These are phyloP conservation scores for Stereum hirsutum DNA, from an alignment of 1,284 basidiomycete species.

Conservation along the genomic window DNA sequence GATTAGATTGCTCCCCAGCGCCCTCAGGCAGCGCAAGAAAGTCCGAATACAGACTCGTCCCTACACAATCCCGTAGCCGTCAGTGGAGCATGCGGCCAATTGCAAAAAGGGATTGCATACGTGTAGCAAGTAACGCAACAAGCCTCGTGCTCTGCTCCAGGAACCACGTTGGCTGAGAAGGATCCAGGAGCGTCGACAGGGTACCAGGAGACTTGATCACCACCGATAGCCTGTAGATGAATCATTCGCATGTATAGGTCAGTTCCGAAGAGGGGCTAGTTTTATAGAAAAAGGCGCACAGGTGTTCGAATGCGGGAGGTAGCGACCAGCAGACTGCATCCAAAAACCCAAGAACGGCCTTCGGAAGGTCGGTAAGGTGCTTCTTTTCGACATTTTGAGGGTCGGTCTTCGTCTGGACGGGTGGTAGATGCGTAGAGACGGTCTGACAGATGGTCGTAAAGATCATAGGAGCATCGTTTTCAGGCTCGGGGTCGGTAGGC, in stretches of 20 bases:
- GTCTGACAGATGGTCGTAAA: conserved; percentile 1
- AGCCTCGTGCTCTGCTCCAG: conserved; percentile 34
- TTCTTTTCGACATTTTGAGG: background rate
- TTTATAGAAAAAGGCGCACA: background rate
- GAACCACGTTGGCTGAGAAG: conserved; percentile 39
- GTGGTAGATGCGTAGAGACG: background rate
- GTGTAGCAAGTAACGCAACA: conserved; percentile 45
- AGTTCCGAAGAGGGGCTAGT: too few relatives aligned
- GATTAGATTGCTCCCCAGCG: too few relatives aligned
- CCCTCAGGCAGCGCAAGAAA: conserved; percentile 23
- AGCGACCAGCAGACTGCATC: conserved; percentile 14
- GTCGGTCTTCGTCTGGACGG: background rate
- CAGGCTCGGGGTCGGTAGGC: background rate
- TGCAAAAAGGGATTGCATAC: conserved; percentile 30
- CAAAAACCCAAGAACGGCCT: background rate
- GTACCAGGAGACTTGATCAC: conserved; percentile 30
- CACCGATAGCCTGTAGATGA: conserved; percentile 10
- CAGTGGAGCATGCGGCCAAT: too few relatives aligned
- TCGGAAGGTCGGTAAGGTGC: background rate
- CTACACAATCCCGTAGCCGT: conserved; percentile 19
- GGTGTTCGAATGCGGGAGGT: conserved; percentile 14
- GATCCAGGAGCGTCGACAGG: conserved; percentile 38
- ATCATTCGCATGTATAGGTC: conserved; percentile 20
- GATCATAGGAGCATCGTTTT: conserved; percentile 3
- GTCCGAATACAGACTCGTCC: conserved; percentile 28